Evolutionary conservation across 1,284 basidiomycete genomes (phyloP), one percentile per base, ranked within the genome.

Genomic region (Sutorius eximius): DNA sequence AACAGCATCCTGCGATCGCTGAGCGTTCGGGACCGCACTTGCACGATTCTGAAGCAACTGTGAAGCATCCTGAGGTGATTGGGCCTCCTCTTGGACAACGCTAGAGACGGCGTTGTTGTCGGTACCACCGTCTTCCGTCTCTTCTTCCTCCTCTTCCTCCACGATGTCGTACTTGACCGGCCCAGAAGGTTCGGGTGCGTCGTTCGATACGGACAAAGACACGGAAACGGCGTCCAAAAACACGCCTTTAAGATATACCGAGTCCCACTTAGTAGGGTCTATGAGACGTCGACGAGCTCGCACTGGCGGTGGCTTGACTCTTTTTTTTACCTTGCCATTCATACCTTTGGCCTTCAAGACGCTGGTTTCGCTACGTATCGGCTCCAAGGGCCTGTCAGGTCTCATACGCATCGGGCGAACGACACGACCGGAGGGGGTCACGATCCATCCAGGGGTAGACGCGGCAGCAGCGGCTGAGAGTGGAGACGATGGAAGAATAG

Each of bases 181-280:
- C 24, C n/a, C 12, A 38, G 30, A 3, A n/a, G 32, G 10, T 49
- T 53, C 56, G 20, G 32, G n/a, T 22, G 9, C 24, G 11, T 54
- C 24, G 10, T 29, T 37, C 9, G 46, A 22, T 67, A 73, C 2
- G 24, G 73, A 59, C 29, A 46, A 47, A 29, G 59, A 50, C 0
- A 61, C 45, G 13, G 61, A 47, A 29, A 65, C 47, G 3, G 63
- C 58, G 16, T 86, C 84, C 61, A 90, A 61, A 68, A 87, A 86
- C 29, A 79, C 71, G 3, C 87, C 89, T 53, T 81, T 86, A 60
- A 89, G 62, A 63, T 87, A 82, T 20, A 75, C 74, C 30, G 85
- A 86, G 36, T 82, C 86, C 77, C 82, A 91, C 48, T 77, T 77
- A 20, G 79, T 80, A 57, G 87, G 82, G 64, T 90, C 86, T 59